Evolutionary conservation across 2,329 filamentous ascomycete species (phyloP).

Genomic region (Colletotrichum sp.): DNA sequence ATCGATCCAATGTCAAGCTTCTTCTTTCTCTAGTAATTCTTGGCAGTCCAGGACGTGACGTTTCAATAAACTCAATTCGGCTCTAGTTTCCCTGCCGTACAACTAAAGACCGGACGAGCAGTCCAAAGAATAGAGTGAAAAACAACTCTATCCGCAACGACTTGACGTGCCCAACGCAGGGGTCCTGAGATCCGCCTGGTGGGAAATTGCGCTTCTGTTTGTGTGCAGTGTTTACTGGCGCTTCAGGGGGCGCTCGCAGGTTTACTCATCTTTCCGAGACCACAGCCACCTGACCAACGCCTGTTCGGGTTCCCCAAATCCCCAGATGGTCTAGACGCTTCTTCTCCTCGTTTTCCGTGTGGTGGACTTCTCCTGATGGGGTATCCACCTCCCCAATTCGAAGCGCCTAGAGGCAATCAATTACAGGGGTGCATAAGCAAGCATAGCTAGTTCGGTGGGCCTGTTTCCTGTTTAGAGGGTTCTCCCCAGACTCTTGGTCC

Average conservation of each 20-base stretch:
- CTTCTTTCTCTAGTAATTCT: background rate
- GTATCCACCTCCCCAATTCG: background rate
- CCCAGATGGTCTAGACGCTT: background rate
- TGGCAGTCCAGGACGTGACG: background rate
- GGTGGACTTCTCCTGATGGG: background rate
- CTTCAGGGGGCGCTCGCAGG: background rate
- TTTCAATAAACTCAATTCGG: slow-evolving; percentile 13
- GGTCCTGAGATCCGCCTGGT: slow-evolving; percentile 6
- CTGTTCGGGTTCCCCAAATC: background rate
- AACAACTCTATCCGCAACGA: background rate
- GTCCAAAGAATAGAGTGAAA: background rate
- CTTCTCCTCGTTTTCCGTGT: background rate
- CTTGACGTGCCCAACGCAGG: background rate
- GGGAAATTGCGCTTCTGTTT: slow-evolving; percentile 3
- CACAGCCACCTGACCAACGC: background rate
- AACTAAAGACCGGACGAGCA: background rate
- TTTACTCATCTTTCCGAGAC: background rate
- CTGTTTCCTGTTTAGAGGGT: slow-evolving; percentile 14
- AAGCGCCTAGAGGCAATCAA: background rate
- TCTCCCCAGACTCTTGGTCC: background rate
- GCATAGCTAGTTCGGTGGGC: slow-evolving; percentile 9
- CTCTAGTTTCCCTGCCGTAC: background rate
- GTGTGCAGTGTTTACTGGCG: background rate
- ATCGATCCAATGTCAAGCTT: background rate
- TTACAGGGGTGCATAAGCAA: background rate